A percentile compares a stretch with the other conserved stretches of the same genome.
phyloP scores from a whole-genome alignment of 2,329 filamentous ascomycete genomes.

The Stylonectria norvegica region DNA sequence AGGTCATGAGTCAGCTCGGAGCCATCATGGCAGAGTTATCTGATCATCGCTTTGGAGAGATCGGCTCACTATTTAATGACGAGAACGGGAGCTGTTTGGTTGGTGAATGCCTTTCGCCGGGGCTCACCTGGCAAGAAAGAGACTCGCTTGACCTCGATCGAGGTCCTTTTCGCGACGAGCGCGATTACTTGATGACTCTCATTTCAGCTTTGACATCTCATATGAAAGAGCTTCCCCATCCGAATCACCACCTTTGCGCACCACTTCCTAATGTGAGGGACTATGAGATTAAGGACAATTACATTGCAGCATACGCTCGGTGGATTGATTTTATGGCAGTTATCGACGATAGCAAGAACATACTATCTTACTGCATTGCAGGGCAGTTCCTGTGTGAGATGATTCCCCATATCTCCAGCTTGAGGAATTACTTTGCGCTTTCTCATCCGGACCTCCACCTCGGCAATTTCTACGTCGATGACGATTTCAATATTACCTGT shows the following conservation, averaged over 20 bases:
- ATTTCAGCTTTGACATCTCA: constrained; percentile 12
- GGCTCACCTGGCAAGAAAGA: constrained; percentile 8
- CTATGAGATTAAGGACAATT: constrained; percentile 12
- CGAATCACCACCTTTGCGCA: constrained; percentile 13
- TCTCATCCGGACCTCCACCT: constrained; percentile 25
- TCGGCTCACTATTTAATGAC: constrained; percentile 29
- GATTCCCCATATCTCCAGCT: constrained; percentile 12
- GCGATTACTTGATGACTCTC: constrained; percentile 14
- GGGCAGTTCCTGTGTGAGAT: constrained; percentile 13
- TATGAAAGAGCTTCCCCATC: constrained; percentile 15
- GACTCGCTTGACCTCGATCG: constrained; percentile 11
- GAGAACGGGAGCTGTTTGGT: constrained; percentile 15
- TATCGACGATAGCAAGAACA: constrained; percentile 15
- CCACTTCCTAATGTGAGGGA: constrained; percentile 13
- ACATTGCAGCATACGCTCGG: constrained; percentile 9
- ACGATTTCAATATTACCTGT: constrained; percentile 29
- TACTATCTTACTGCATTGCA: constrained; percentile 14
- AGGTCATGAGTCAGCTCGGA: constrained; percentile 28
- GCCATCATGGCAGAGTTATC: constrained; percentile 24
- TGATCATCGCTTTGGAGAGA: constrained; percentile 24
- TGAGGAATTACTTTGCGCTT: constrained; percentile 15
- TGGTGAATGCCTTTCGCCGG: constrained; percentile 15
- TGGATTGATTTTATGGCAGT: constrained; percentile 18
- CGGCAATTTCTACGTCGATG: constrained; percentile 27
- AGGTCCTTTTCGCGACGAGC: constrained; percentile 12